Conservation (phyloP, 192 early-diverging fungal species). For the Umbelopsis vinacea region DNA sequence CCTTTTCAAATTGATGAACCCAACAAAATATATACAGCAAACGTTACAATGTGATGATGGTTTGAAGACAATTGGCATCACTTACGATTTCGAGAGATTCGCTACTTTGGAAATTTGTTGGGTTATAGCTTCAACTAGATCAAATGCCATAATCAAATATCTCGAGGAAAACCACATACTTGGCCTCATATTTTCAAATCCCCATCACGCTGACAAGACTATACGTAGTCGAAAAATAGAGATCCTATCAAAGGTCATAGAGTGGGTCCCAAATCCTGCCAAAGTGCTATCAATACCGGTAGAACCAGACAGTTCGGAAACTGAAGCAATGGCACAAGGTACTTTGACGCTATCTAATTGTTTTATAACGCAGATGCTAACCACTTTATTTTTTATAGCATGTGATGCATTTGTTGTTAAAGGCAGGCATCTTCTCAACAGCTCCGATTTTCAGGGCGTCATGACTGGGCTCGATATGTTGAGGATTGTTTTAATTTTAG, state of each 20-base stretch:
- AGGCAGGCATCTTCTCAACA: neutral
- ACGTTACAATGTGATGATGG: too few species aligned
- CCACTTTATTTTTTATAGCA: neutral
- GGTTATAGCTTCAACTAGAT: conserved; percentile 40
- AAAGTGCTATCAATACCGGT: conserved; percentile 22
- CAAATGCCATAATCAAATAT: conserved; percentile 39
- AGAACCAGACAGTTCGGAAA: neutral
- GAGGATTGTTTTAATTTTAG: neutral
- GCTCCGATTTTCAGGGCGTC: neutral
- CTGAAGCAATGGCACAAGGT: neutral
- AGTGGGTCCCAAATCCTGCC: conserved; percentile 44
- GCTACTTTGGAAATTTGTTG: conserved; percentile 54
- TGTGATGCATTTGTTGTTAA: neutral
- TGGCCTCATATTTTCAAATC: conserved; percentile 35
- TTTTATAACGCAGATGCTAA: neutral
- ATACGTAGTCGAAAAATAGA: conserved; percentile 50
- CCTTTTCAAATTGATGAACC: conserved; percentile 18
- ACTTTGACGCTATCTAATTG: neutral
- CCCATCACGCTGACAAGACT: conserved; percentile 29
- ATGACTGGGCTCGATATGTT: neutral
- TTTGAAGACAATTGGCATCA: neutral
- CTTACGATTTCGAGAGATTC: conserved; percentile 38
- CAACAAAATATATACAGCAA: too few species aligned
- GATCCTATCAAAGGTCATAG: conserved; percentile 46
- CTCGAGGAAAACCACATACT: conserved; percentile 44